These are phyloP conservation scores for Pythium rhizo-oryzae DNA, from an alignment of 352 stramenopile genomes.

Conservation along the genomic window DNA sequence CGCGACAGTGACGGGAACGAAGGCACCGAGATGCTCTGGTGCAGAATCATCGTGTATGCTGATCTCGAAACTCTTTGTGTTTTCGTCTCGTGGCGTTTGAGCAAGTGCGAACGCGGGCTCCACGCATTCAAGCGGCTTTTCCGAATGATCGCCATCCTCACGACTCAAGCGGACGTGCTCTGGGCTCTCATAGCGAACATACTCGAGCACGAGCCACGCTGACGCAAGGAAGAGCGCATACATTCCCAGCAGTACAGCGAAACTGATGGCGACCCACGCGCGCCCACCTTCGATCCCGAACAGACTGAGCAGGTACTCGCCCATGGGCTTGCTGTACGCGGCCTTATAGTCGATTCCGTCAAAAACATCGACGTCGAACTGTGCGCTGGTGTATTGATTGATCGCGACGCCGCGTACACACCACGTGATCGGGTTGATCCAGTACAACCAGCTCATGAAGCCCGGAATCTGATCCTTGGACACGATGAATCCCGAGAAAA, in stretches of 20 bases:
- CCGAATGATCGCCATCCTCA: neutral
- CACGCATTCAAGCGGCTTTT: too few relatives aligned
- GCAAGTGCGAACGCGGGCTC: neutral
- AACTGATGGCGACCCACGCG: conserved; percentile 27
- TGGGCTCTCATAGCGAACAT: conserved; percentile 29
- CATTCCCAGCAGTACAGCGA: conserved; percentile 30
- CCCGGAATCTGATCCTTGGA: conserved; percentile 45
- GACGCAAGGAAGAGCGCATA: conserved; percentile 32
- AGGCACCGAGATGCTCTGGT: neutral
- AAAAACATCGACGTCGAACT: conserved; percentile 23
- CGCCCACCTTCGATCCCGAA: conserved; percentile 35
- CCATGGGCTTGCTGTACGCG: conserved; percentile 23
- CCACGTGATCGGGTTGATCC: conserved; percentile 62
- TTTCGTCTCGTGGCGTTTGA: neutral
- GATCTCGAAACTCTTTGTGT: neutral
- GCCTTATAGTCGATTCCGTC: conserved; percentile 26
- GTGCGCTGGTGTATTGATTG: conserved; percentile 27
- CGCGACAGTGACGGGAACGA: neutral
- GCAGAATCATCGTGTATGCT: neutral
- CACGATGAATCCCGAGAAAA: conserved; percentile 59
- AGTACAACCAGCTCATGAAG: conserved; percentile 69
- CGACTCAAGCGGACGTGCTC: conserved; percentile 17
- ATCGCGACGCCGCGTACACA: conserved; percentile 36
- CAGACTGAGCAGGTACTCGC: conserved; percentile 31
- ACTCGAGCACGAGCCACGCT: conserved; percentile 35